A percentile compares a stretch with the other conserved stretches of the same genome.
These are phyloP conservation scores for Mortierella sp. DNA, from an alignment of 371 early-diverging fungal genomes.

Conservation along the genomic window DNA sequence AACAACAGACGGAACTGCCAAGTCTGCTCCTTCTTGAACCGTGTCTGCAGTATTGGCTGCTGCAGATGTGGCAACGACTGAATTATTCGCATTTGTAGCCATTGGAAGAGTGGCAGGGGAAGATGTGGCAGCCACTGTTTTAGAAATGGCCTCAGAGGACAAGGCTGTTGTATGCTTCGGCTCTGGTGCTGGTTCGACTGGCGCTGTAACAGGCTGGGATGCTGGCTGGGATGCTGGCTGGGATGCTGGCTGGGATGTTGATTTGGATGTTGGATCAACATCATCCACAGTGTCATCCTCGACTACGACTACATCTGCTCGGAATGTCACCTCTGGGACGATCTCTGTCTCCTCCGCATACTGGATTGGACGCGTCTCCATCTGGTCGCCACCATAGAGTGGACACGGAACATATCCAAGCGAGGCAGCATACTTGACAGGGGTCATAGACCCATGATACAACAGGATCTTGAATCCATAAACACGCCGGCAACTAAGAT, in stretches of 20 bases:
- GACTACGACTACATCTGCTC: not conserved
- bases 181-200: not conserved
- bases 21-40: not conserved
- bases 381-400: constrained; percentile 17
- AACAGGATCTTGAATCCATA: constrained; percentile 29
- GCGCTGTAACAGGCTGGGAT: not conserved
- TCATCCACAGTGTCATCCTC: constrained; percentile 5
- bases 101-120: not conserved
- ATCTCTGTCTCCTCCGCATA: constrained; percentile 9
- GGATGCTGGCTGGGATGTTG: too few species aligned
- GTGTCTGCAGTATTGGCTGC: not conserved
- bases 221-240: too few species aligned
- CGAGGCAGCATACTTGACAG: constrained; percentile 1
- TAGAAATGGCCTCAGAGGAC: too few species aligned
- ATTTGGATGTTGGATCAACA: not conserved
- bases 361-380: constrained; percentile 20
- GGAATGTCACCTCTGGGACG: not conserved
- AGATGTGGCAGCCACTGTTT: not conserved
- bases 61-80: not conserved
- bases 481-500: constrained; percentile 27
- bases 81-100: too few species aligned
- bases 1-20: not conserved
- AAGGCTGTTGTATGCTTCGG: too few species aligned
- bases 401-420: constrained; percentile 30
- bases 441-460: constrained; percentile 12